Percentiles rank a stretch among this genome's conserved stretches.
Evolutionary conservation across 805 yeast species (phyloP).

Genomic region (Osmozyma mogii): DNA sequence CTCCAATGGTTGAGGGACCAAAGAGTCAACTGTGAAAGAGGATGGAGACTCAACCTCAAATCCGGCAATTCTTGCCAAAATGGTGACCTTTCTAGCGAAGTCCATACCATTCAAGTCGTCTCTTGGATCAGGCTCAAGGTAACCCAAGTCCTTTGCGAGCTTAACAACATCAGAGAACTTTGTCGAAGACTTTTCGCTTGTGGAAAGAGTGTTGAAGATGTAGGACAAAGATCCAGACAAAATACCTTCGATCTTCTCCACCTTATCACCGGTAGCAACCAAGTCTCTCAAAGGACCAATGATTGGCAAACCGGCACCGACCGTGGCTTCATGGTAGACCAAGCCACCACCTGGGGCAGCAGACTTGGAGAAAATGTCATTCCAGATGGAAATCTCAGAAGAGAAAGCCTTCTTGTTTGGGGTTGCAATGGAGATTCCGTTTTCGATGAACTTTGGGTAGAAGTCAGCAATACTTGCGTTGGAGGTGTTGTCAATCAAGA

Average conservation of each 20-base stretch:
- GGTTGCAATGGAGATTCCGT: constrained; percentile 89
- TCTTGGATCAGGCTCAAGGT: constrained; percentile 99
- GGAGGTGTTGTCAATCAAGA: constrained; percentile 92
- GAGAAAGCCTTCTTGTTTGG: constrained; percentile 98
- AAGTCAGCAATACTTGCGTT: constrained; percentile 66
- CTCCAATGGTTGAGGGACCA: constrained; percentile 84
- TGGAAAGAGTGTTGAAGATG: constrained; percentile 88
- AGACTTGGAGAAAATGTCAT: constrained; percentile 54
- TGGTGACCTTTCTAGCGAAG: constrained; percentile 97
- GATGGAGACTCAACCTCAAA: constrained; percentile 77
- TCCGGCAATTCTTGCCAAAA: constrained; percentile 90
- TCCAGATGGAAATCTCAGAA: constrained; percentile 66
- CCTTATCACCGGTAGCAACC: constrained; percentile 87
- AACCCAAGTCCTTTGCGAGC: constrained; percentile 85
- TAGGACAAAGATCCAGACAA: constrained; percentile 93
- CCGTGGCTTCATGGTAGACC: constrained; percentile 96
- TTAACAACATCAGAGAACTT: constrained; percentile 87
- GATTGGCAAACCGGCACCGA: constrained; percentile 97
- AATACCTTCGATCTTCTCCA: constrained; percentile 89
- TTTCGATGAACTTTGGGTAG: constrained; percentile 65
- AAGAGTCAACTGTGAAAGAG: constrained; percentile 88
- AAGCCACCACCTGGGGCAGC: constrained; percentile 52
- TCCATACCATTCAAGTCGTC: constrained; percentile 97
- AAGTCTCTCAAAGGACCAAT: constrained; percentile 84
- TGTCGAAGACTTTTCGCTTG: constrained; percentile 47